Base-by-base conservation (phyloP, 257 asterid genomes). In the Echites panduratus region DNA sequence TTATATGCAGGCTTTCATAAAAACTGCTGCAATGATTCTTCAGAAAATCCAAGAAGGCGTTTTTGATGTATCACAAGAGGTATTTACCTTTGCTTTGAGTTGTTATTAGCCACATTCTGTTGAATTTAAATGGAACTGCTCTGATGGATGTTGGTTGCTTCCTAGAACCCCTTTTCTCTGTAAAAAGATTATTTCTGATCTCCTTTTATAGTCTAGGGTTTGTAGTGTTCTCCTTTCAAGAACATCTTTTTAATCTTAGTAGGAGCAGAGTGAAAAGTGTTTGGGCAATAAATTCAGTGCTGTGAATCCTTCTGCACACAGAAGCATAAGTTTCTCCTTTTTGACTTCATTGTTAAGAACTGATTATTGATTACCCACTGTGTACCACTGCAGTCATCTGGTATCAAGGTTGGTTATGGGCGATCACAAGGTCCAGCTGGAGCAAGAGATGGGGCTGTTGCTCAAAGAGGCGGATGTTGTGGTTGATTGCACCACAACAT, bases 1-100 rank as follows among this genome's bases (percentile, higher is more conserved):
- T 41, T 50, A 32, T 29, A 44, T 56, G 47, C 77, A 89, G 96
- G 90, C 97, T 58, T 90, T 90, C 75, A 85, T 86, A 40, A 79
- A 78, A 76, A 90, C 93, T 20, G 91, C 93, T 4, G 82, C 86
- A 73, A 89, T 79, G 83, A 87, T 90, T 78, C 95, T 85, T 76
- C 82, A 87, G 81, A 90, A 88, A 80, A 90, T 90, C 73, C 86
- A 90, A 71, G 92, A 88, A 66, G 95, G 96, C 9, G 89, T 90
- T 20, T 69, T 87, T 76, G 93, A 88, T 66, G 90, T 87, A 22
- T 88, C 95, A 29, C 87, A 87, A 11, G 96, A 90, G 89, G 97
- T 88, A 78, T 67, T 38, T 13, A 63, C 12, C 27, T 38, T 38
- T 32, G 17, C 45, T 19, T 19, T 32, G 24, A 62, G 67, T 32